Evolutionary conservation across 352 stramenopile genomes (phyloP).

Genomic region (Phytophthora ohioensis): DNA sequence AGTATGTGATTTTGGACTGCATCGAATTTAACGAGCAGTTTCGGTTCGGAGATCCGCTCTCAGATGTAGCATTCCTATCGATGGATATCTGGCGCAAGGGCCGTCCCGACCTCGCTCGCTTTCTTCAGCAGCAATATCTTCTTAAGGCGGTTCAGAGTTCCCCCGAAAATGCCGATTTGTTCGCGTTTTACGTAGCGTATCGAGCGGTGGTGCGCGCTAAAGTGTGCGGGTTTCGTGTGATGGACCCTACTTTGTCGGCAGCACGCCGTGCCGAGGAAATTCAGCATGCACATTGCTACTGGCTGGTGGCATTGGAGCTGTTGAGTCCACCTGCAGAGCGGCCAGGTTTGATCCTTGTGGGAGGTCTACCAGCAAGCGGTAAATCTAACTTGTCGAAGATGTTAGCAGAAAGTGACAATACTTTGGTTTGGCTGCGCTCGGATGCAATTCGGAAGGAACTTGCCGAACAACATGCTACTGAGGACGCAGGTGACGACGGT

Average conservation of each 20-base stretch:
- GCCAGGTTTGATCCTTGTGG: slow-evolving; percentile 64
- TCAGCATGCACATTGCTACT: slow-evolving; percentile 65
- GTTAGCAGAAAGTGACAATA: slow-evolving; percentile 55
- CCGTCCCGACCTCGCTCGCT: slow-evolving; percentile 57
- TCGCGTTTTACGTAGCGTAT: slow-evolving; percentile 73
- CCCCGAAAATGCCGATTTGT: slow-evolving; percentile 56
- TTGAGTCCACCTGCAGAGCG: slow-evolving; percentile 51
- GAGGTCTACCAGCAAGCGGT: slow-evolving; percentile 64
- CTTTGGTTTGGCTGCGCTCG: slow-evolving; percentile 62
- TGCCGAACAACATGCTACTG: slow-evolving; percentile 19
- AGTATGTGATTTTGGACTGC: slow-evolving; percentile 71
- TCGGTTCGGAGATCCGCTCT: slow-evolving; percentile 70
- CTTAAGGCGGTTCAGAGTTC: slow-evolving; percentile 56
- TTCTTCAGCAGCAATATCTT: slow-evolving; percentile 66
- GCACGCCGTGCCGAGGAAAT: slow-evolving; percentile 44
- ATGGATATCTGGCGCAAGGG: slow-evolving; percentile 79
- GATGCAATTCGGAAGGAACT: slow-evolving; percentile 78
- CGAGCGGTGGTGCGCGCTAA: slow-evolving; percentile 77
- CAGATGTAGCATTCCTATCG: slow-evolving; percentile 71
- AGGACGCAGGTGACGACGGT: slow-evolving; percentile 7
- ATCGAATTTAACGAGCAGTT: slow-evolving; percentile 89
- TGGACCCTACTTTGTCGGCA: slow-evolving; percentile 58
- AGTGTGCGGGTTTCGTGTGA: slow-evolving; percentile 69
- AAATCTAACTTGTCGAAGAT: slow-evolving; percentile 71
- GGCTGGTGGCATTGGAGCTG: slow-evolving; percentile 70